Percentiles rank a stretch among this genome's conserved stretches.
Evolutionary conservation across 2,329 filamentous ascomycete species (phyloP).

Genomic region (Dendryphion nanum): DNA sequence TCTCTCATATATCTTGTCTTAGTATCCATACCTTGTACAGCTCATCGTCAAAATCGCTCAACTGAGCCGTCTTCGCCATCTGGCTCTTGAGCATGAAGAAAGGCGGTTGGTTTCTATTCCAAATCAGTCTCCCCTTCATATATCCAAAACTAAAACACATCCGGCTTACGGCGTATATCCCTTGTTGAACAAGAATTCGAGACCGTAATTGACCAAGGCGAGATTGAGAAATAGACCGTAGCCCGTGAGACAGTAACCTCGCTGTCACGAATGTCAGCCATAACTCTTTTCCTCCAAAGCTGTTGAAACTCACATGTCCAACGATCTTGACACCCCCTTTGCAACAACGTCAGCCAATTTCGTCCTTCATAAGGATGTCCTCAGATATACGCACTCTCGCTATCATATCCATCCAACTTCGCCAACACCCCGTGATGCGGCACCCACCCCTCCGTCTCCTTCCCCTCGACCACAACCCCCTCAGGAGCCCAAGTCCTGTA

Average conservation of each 20-base stretch:
- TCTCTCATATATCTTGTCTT: not conserved
- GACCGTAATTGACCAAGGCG: constrained; percentile 90
- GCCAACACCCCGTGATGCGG: constrained; percentile 95
- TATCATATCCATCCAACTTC: constrained; percentile 86
- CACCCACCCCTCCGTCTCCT: constrained; percentile 70
- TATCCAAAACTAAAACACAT: too few species aligned
- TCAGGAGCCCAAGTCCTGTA: constrained; percentile 79
- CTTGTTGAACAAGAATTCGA: constrained; percentile 80
- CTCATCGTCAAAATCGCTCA: constrained; percentile 97
- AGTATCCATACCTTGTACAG: constrained; percentile 79
- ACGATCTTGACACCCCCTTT: constrained; percentile 79
- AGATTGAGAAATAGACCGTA: constrained; percentile 92
- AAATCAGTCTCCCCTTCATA: too few species aligned
- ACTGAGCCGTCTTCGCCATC: constrained; percentile 97
- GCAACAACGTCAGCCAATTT: too few species aligned
- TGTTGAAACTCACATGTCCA: too few species aligned
- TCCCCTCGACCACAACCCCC: constrained; percentile 64
- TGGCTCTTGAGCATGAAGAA: constrained; percentile 93
- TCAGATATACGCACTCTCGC: too few species aligned
- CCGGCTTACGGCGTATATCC: constrained; percentile 84
- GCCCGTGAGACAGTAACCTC: constrained; percentile 87
- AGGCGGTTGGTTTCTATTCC: constrained; percentile 50
- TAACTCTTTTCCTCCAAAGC: too few species aligned
- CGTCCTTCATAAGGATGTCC: too few species aligned
- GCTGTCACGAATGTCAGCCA: too few species aligned